phyloP scores from a whole-genome alignment of 2,329 filamentous ascomycete genomes.

The Alternaria gansuensis region DNA sequence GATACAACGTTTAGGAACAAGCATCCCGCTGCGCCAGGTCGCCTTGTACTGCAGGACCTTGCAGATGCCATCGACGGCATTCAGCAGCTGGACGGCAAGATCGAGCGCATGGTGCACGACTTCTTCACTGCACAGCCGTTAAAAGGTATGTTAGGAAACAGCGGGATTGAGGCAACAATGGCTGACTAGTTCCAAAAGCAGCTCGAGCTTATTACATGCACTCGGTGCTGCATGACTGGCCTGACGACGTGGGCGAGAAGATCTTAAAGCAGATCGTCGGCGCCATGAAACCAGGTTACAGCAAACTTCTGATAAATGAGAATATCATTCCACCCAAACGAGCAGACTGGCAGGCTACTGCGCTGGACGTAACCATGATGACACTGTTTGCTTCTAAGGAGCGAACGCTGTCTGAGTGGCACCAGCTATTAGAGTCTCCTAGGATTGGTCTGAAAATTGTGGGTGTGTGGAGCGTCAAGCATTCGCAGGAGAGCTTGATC shows the following conservation, averaged over 20 bases:
- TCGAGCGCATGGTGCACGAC: conserved; percentile 1
- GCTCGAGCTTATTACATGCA: conserved; percentile 2
- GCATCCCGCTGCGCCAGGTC: background rate
- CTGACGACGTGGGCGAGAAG: background rate
- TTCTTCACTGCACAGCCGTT: background rate
- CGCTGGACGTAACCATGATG: conserved; percentile 4
- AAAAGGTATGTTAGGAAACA: background rate
- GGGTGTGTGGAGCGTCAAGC: background rate
- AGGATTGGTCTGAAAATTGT: background rate
- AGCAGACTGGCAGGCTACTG: background rate
- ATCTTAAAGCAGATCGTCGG: background rate
- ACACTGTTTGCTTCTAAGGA: conserved; percentile 2
- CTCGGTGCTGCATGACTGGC: conserved; percentile 5
- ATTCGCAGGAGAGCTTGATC: conserved; percentile 3
- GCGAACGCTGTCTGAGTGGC: background rate
- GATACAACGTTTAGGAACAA: background rate
- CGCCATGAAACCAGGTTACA: conserved; percentile 1
- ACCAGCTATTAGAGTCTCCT: background rate
- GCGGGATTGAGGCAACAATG: background rate
- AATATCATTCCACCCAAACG: background rate
- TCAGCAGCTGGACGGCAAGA: background rate
- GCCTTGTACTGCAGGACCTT: background rate
- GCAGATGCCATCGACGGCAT: background rate
- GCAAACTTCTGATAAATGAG: background rate
- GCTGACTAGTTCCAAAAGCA: background rate